phyloP scores from a whole-genome alignment of 129 eudicot species.

The Smallanthus sonchifolius region DNA sequence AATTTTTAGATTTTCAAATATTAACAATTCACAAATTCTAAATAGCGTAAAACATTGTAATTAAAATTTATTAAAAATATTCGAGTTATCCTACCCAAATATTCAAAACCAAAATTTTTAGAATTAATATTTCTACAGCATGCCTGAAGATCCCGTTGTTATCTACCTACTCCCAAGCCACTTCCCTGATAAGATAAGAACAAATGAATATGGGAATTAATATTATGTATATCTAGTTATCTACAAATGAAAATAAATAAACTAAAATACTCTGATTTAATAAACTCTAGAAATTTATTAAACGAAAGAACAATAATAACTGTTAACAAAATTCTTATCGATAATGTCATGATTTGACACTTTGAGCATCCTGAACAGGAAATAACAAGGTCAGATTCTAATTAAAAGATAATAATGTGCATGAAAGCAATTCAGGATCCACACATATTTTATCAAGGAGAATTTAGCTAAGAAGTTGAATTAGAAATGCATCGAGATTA shows the following conservation, averaged over 20 bases:
- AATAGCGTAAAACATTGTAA: no score
- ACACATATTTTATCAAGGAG: no score
- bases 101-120: constrained; percentile 26
- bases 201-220: not conserved
- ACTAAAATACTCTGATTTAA: not conserved
- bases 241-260: not conserved
- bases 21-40: no score
- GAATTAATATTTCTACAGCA: not conserved
- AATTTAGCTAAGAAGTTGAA: no score
- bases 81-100: not conserved
- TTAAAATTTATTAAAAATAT: no score
- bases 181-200: constrained; percentile 45
- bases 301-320: not conserved
- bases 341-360: constrained; percentile 86
- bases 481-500: no score
- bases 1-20: no score
- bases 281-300: not conserved
- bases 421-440: no score
- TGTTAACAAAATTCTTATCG: constrained; percentile 39
- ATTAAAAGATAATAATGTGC: constrained; percentile 3
- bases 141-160: constrained; percentile 57
- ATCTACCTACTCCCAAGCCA: constrained; percentile 98
- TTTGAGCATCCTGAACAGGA: constrained; percentile 83
- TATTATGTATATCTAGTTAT: not conserved
- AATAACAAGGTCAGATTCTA: constrained; percentile 11